These are phyloP conservation scores for Blastobotrys americana DNA, from an alignment of 805 yeast species.

Conservation along the genomic window DNA sequence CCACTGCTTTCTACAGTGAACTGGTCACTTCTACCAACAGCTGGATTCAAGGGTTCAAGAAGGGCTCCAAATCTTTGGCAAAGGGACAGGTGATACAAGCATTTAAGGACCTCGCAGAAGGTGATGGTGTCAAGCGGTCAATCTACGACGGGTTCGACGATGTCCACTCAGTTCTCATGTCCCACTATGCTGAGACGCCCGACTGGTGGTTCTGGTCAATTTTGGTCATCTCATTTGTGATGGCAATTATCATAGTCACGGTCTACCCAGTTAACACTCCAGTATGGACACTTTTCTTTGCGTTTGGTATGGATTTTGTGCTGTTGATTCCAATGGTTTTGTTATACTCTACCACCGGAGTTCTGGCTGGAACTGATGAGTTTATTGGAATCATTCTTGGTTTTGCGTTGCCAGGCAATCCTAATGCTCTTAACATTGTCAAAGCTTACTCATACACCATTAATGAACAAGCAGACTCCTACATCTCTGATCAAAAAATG, in stretches of 20 bases:
- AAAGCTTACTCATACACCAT: slow-evolving; percentile 38
- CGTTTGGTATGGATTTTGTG: slow-evolving; percentile 46
- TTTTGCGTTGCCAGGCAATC: slow-evolving; percentile 57
- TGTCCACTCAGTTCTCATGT: slow-evolving; percentile 46
- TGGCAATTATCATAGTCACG: slow-evolving; percentile 39
- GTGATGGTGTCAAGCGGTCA: slow-evolving; percentile 4
- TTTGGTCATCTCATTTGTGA: slow-evolving; percentile 36
- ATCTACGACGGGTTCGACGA: slow-evolving; percentile 25
- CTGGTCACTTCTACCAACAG: slow-evolving; percentile 3
- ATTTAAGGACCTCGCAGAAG: neutral
- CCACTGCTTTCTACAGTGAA: slow-evolving; percentile 15
- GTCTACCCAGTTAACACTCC: slow-evolving; percentile 46
- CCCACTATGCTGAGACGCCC: slow-evolving; percentile 45
- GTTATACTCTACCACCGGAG: slow-evolving; percentile 53
- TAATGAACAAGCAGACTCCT: slow-evolving; percentile 57
- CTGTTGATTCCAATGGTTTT: slow-evolving; percentile 56
- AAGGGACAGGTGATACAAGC: neutral
- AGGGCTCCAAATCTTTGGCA: neutral
- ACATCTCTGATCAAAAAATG: slow-evolving; percentile 48
- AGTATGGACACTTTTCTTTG: slow-evolving; percentile 55
- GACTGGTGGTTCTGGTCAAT: slow-evolving; percentile 43
- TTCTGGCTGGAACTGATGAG: slow-evolving; percentile 51
- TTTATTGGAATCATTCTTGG: slow-evolving; percentile 60
- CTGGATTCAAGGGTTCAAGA: neutral
- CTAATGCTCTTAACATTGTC: slow-evolving; percentile 45